These are phyloP conservation scores for Umbelopsis isabellina DNA, from an alignment of 192 early-diverging fungal species.

Conservation along the genomic window DNA sequence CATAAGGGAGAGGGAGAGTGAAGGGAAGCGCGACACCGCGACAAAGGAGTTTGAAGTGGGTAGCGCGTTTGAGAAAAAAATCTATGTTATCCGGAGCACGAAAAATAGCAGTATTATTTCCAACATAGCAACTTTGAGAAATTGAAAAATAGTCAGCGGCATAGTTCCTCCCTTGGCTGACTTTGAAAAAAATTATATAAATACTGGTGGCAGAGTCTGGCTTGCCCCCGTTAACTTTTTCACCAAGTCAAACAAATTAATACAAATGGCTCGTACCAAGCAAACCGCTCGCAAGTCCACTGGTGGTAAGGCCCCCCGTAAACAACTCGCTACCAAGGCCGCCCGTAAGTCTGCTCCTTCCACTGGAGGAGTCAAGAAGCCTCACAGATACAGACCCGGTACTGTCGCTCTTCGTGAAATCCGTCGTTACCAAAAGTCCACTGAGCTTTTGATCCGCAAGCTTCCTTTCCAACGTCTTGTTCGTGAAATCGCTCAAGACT, in stretches of 20 bases:
- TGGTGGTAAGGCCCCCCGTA: slow-evolving; percentile 98
- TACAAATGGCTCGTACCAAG: slow-evolving; percentile 66
- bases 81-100: slow-evolving; percentile 21
- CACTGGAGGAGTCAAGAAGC: slow-evolving; percentile 94
- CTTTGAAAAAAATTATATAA: slow-evolving; percentile 28
- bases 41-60: slow-evolving; percentile 20
- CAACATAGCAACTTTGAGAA: slow-evolving; percentile 18
- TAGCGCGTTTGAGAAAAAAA: slow-evolving; percentile 13
- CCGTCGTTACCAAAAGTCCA: slow-evolving; percentile 84
- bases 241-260: slow-evolving; percentile 74
- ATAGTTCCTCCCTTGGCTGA: slow-evolving; percentile 18
- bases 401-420: slow-evolving; percentile 82
- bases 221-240: slow-evolving; percentile 14
- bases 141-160: slow-evolving; percentile 24
- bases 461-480: slow-evolving; percentile 95
- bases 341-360: slow-evolving; percentile 94
- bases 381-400: slow-evolving; percentile 67
- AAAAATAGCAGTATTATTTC: slow-evolving; percentile 20
- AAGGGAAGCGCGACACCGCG: slow-evolving; percentile 16
- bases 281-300: slow-evolving; percentile 99
- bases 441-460: slow-evolving; percentile 92
- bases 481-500: slow-evolving; percentile 95
- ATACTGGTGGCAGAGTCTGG: slow-evolving; percentile 14
- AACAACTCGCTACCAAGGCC: slow-evolving; percentile 91
- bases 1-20: background rate